phyloP scores from a whole-genome alignment of 202 grass and related monocot species.

The Musa balbisiana region DNA sequence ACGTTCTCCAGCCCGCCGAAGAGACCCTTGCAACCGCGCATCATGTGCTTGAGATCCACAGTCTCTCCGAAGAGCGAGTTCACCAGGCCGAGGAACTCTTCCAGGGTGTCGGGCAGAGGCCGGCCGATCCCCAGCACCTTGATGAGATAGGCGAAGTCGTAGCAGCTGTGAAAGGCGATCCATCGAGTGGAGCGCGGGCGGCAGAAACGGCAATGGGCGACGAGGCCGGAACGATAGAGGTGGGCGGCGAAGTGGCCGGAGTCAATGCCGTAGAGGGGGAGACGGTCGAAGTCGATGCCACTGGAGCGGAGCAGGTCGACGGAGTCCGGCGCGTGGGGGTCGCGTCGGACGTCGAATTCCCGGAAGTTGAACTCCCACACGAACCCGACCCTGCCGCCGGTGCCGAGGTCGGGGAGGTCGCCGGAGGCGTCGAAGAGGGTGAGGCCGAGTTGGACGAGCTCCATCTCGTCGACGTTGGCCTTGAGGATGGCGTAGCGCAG shows the following conservation, averaged over 20 bases:
- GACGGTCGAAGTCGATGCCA: slow-evolving; percentile 29
- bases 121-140: slow-evolving; percentile 14
- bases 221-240: slow-evolving; percentile 6
- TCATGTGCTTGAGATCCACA: slow-evolving; percentile 14
- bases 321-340: slow-evolving; percentile 28
- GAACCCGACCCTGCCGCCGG: background rate
- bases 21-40: slow-evolving; percentile 1
- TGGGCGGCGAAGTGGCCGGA: background rate
- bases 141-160: slow-evolving; percentile 24
- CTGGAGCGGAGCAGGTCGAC: slow-evolving; percentile 10
- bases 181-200: background rate
- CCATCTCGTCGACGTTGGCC: slow-evolving; percentile 31
- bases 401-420: background rate
- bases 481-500: slow-evolving; percentile 20
- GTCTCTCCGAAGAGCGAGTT: background rate
- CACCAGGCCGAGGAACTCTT: slow-evolving; percentile 17
- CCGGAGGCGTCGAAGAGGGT: slow-evolving; percentile 17
- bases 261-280: slow-evolving; percentile 4
- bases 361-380: slow-evolving; percentile 41
- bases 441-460: slow-evolving; percentile 39
- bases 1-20: slow-evolving; percentile 21
- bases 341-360: slow-evolving; percentile 14
- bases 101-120: slow-evolving; percentile 4
- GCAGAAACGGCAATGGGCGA: too few relatives aligned
- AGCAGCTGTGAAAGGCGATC: slow-evolving; percentile 17